A percentile compares a stretch with the other conserved stretches of the same genome.
Conservation (phyloP, 257 asterid genomes). For the Gynochthodes officinalis region DNA sequence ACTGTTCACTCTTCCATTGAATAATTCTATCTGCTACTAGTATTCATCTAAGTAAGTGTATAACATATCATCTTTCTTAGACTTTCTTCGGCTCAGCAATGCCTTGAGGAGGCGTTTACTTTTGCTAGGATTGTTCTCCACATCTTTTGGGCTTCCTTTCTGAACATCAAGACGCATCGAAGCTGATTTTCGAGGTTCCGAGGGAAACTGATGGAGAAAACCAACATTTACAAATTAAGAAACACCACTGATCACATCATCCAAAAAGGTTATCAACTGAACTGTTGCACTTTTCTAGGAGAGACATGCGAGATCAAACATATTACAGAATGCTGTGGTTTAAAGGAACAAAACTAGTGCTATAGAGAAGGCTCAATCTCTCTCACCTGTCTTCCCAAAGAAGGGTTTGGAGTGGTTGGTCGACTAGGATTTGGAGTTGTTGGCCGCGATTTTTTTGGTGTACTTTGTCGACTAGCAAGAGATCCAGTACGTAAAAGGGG, state of each 20-base stretch:
- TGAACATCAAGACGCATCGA: conserved; percentile 73
- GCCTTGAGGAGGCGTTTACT: conserved; percentile 88
- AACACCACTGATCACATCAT: conserved; percentile 3
- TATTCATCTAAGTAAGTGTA: conserved; percentile 92
- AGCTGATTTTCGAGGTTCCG: conserved; percentile 76
- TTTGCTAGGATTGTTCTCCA: conserved; percentile 62
- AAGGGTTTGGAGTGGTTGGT: conserved; percentile 70
- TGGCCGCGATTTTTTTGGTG: conserved; percentile 67
- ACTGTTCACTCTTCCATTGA: neutral
- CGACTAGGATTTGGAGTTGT: conserved; percentile 67
- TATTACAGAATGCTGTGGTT: neutral
- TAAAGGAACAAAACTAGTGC: neutral
- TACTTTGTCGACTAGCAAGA: conserved; percentile 57
- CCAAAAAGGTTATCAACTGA: neutral
- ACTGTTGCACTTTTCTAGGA: neutral
- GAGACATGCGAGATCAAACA: neutral
- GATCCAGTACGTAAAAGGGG: conserved; percentile 82
- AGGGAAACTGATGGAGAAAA: conserved; percentile 45
- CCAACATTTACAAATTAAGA: neutral
- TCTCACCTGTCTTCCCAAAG: conserved; percentile 48
- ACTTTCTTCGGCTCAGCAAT: conserved; percentile 80
- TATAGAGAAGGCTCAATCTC: neutral
- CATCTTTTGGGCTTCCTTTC: conserved; percentile 51
- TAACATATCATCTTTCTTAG: conserved; percentile 80
- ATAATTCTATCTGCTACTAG: conserved; percentile 20